Evolutionary conservation across 1,139 yeast species (phyloP).

Genomic region (Scheffersomyces segobiensis): DNA sequence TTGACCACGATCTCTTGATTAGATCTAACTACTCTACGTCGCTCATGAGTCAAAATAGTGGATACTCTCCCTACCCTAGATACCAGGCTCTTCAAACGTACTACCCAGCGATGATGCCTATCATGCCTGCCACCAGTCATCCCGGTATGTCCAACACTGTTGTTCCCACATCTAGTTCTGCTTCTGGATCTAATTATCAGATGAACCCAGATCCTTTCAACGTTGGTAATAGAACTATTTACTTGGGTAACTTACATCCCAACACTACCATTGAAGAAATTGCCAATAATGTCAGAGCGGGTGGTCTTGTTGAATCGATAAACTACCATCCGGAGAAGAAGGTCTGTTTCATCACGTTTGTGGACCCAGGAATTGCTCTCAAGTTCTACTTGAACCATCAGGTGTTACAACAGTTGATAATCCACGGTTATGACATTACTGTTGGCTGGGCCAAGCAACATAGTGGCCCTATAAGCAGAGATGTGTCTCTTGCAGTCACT

Average conservation of each 20-base stretch:
- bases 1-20: background rate
- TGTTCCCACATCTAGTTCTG: background rate
- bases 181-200: background rate
- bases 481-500: constrained; percentile 44
- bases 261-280: constrained; percentile 49
- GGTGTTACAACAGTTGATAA: constrained; percentile 45
- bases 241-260: constrained; percentile 47
- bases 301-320: constrained; percentile 47
- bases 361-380: constrained; percentile 43
- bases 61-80: background rate
- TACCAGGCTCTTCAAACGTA: background rate
- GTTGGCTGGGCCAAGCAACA: constrained; percentile 52
- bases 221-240: constrained; percentile 44
- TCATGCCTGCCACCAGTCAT: background rate
- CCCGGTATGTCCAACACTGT: background rate
- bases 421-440: constrained; percentile 45
- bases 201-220: constrained; percentile 13
- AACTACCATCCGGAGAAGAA: constrained; percentile 37
- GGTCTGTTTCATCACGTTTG: constrained; percentile 47
- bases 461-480: constrained; percentile 41
- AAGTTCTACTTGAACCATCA: constrained; percentile 47
- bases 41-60: background rate
- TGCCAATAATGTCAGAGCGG: constrained; percentile 50
- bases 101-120: background rate
- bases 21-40: background rate